Evolutionary conservation across 306 rosid species (phyloP), one percentile per base, ranked within the genome.

Genomic region (Quercus parvula): DNA sequence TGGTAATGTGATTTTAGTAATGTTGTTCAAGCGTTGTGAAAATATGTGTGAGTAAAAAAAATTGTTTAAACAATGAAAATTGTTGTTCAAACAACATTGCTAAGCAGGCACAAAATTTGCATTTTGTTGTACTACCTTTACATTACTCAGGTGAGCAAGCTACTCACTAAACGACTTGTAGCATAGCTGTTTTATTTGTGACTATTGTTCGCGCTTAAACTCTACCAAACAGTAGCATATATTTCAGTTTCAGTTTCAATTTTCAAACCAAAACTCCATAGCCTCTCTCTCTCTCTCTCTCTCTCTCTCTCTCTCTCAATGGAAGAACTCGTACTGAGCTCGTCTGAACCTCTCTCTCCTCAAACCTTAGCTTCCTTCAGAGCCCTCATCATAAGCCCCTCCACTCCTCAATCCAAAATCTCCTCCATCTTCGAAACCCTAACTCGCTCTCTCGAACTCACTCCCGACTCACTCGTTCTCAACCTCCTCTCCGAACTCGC

Each of bases 401-500:
- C 91, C 24, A 89, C 92, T 25, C 83, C 94, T 8, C 77, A 87
- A 41, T 8, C 80, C 75, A 84, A 77, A 46, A 67, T 91, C 61
- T 79, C 91, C 33, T 80, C 83, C 1, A 75, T 84, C 66, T 35
- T 85, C 57, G 54, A 84, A 81, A 83, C 88, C 87, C 86, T 92
- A 76, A 78, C 83, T 61, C 83, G 74, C 76, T 81, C 88, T 9
- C 86, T 91, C 7, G 75, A 72, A 70, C 83, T 70, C 82, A 67
- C 77, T 62, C 82, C 49, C n/a, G 56, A 58, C 49, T 49, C 66
- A 4, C 77, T 67, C 75, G 31, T 74, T 9, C 68, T 78, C 63
- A 88, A 84, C 61, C 92, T 93, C 77, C 88, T 93, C 35, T 28
- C 89, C 51, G 88, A 93, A 79, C 81, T 90, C 30, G 84, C 90